A percentile compares a stretch with the other conserved stretches of the same genome.
phyloP scores from a whole-genome alignment of 1,284 basidiomycete genomes.

The Neolentinus lepideus region DNA sequence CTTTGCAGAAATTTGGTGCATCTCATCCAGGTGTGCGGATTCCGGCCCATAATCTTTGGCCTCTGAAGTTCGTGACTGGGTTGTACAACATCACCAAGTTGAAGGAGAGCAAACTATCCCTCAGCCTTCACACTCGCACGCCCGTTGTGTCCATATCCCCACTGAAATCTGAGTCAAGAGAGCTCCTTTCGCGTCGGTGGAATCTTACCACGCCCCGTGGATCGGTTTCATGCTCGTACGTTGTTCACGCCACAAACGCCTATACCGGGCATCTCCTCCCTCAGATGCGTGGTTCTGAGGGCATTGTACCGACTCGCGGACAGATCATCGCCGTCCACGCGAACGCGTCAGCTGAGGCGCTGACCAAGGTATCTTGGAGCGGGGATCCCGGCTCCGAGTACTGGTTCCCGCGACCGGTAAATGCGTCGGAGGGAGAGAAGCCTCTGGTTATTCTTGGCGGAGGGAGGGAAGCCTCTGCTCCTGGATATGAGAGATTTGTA shows the following conservation, averaged over 20 bases:
- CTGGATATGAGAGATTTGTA: conserved; percentile 41
- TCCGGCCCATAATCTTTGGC: conserved; percentile 66
- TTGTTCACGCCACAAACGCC: conserved; percentile 79
- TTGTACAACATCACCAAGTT: conserved; percentile 41
- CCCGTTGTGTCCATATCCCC: conserved; percentile 44
- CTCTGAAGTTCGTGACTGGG: conserved; percentile 66
- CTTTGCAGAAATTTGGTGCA: conserved; percentile 44
- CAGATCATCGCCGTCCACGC: conserved; percentile 65
- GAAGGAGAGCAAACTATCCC: conserved; percentile 25
- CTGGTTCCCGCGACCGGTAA: conserved; percentile 68
- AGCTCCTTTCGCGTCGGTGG: conserved; percentile 31
- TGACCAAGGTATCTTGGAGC: conserved; percentile 21
- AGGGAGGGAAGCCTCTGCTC: conserved; percentile 39
- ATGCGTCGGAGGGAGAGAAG: conserved; percentile 17
- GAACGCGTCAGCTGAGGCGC: conserved; percentile 24
- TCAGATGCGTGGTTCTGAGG: conserved; percentile 40
- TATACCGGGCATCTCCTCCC: conserved; percentile 66
- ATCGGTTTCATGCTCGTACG: conserved; percentile 41
- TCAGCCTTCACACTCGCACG: conserved; percentile 62
- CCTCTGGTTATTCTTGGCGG: conserved; percentile 74
- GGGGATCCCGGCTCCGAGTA: conserved; percentile 55
- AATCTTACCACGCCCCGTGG: conserved; percentile 54
- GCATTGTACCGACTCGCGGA: conserved; percentile 68
- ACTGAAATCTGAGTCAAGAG: background rate
- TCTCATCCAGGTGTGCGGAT: conserved; percentile 42